Evolutionary conservation across 129 eudicot genomes (phyloP), one percentile per base, ranked within the genome.

Genomic region (Heracleum sosnowskyi): DNA sequence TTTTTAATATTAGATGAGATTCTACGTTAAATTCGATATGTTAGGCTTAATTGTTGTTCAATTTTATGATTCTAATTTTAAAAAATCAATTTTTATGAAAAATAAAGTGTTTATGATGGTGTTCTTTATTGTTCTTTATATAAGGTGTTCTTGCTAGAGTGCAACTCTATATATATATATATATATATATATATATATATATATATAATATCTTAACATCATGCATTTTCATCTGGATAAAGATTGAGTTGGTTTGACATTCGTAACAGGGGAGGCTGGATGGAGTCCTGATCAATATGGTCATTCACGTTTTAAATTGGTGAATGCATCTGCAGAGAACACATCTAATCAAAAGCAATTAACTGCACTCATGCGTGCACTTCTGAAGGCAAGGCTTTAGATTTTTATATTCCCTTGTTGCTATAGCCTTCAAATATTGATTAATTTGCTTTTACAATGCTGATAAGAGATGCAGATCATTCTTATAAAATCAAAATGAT

Each of bases 221-320:
- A 60, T 41, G 28, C n/a, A 53, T 73, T 79, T 13, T 40, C 28
- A 39, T 29, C 31, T 34, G 36, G 17, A 77, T 63, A 69, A 42
- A 53, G 75, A 69, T n/a, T 74, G 79, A 73, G 35, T 45, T 64
- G 20, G 20, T 12, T 28, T 36, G 31, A 63, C 15, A 76, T 41
- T 74, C 47, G 81, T 84, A 36, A 77, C 81, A 94, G 98, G 91
- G 79, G 98, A 87, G 70, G 98, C 98, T 79, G 98, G 98, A 55
- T 94, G 97, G 98, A 91, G 89, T 55, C 90, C 96, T 80, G 98
- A 94, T 82, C 98, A 94, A 74, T 91, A 88, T 85, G 98, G 98
- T 36, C 93, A 91, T 86, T 91, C 97, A 78, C 90, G 88, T 53
- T 88, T 85, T 78, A 94, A 89, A 82, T 72, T 81, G 45, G 68